Base-by-base conservation (phyloP, 2,329 filamentous ascomycete species). In the Colletotrichum nymphaeae region DNA sequence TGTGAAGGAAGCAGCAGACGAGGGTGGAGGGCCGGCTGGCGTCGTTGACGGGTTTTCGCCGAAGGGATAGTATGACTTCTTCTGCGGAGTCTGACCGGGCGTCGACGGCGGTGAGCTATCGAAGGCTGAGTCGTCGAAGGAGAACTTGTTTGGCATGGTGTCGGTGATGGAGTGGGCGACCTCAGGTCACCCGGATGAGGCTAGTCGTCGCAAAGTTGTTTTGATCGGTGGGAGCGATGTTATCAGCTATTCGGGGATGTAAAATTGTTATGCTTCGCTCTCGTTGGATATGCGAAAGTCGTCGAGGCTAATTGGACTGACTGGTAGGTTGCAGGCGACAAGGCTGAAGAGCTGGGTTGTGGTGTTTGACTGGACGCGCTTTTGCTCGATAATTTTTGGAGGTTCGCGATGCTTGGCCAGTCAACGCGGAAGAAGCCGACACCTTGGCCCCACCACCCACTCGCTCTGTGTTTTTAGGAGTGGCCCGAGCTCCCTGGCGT, bases 1-100 rank as follows among this genome's bases (percentile, higher is more conserved):
- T 1, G 88, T 90, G 80, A 90, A 90, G 56, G 88, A 89, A 5
- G 85, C 85, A 9, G 85, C 84, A 8, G 88, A 87, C 32, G 88
- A 88, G 1, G 86, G 86, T 11, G 88, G 87, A 32, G 85, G 85
- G 0, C 85, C 88, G 22, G 85, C 86, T 5, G 89, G 88, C 2
- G 88, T 90, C 2, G 87, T 89, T 49, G 88, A 87, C 7, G 88
- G 87, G 63, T 84, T 82, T 9, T 86, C 83, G 72, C 80, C 84
- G 52, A 84, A 84, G 49, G 80, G 80, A 53, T 84, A 86, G 55
- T 81, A 78, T 7, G 64, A 72, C 16, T 37, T 26, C 46, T 73
- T 73, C 4, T 56, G 53, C 3, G 60, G 28, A 7, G 56, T 60
- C 19, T 73, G 67, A 49, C 80, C 83, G 3, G 88, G 88, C 2